Percentiles rank a stretch among this genome's conserved stretches.
Evolutionary conservation across 768 basidiomycete species (phyloP).

Genomic region (Porpolomopsis calyptriformis): DNA sequence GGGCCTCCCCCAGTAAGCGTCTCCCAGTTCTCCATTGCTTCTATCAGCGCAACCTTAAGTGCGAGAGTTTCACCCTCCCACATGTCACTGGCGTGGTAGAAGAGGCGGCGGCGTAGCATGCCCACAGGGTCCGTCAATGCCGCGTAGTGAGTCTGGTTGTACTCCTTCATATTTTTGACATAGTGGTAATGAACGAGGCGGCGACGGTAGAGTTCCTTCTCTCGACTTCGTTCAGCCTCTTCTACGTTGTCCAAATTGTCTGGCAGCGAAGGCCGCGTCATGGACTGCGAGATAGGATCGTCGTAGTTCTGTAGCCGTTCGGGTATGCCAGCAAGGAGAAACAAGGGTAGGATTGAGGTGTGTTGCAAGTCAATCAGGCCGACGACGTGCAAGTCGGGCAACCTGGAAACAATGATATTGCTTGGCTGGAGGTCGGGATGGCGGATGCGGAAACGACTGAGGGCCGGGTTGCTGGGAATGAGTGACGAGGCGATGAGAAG

Average conservation of each 20-base stretch:
- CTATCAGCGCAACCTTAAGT: conserved; percentile 37
- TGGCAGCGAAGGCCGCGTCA: conserved; percentile 34
- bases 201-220: conserved; percentile 28
- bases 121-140: conserved; percentile 28
- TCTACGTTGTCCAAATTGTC: conserved; percentile 31
- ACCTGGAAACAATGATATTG: conserved; percentile 40
- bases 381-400: conserved; percentile 31
- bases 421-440: conserved; percentile 41
- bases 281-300: conserved; percentile 28
- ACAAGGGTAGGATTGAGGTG: conserved; percentile 40
- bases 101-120: conserved; percentile 32
- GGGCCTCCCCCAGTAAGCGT: conserved; percentile 25
- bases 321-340: conserved; percentile 39
- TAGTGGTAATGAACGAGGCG: conserved; percentile 44
- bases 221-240: conserved; percentile 24
- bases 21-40: conserved; percentile 34
- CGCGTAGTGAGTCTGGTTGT: conserved; percentile 33
- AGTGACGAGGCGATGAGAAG: conserved; percentile 39
- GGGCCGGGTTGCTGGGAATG: conserved; percentile 28
- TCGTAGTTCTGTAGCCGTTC: conserved; percentile 35
- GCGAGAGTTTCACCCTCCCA: conserved; percentile 43
- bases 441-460: conserved; percentile 38
- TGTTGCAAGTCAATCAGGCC: conserved; percentile 48
- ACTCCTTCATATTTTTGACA: conserved; percentile 31
- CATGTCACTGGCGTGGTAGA: conserved; percentile 30